These are phyloP conservation scores for Tricholoma matsutake DNA, from an alignment of 768 basidiomycete genomes.

Conservation along the genomic window DNA sequence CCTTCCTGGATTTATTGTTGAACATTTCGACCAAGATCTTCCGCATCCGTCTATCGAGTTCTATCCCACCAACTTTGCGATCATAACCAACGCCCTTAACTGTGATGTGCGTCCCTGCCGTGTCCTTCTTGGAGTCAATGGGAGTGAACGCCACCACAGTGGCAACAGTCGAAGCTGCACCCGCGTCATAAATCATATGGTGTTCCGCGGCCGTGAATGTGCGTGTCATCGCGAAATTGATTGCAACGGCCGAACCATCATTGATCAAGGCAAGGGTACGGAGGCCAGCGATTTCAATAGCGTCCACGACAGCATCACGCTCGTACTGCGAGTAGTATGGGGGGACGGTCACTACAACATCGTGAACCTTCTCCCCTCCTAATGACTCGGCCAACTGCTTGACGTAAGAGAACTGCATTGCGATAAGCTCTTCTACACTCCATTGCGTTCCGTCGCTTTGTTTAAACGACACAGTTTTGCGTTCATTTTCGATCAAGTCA, in stretches of 20 bases:
- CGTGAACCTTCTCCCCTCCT: slow-evolving; percentile 73
- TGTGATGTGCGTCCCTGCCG: slow-evolving; percentile 64
- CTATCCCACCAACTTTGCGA: slow-evolving; percentile 71
- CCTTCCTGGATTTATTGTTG: slow-evolving; percentile 63
- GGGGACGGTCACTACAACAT: slow-evolving; percentile 89
- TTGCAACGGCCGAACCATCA: slow-evolving; percentile 92
- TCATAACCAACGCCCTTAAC: slow-evolving; percentile 85
- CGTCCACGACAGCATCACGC: slow-evolving; percentile 88
- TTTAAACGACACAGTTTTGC: slow-evolving; percentile 58
- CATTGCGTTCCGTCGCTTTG: slow-evolving; percentile 67
- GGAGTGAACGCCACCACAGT: slow-evolving; percentile 71
- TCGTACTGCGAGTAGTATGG: slow-evolving; percentile 89
- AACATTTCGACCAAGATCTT: slow-evolving; percentile 79
- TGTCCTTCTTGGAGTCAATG: slow-evolving; percentile 49
- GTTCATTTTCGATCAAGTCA: slow-evolving; percentile 49
- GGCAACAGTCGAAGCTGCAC: slow-evolving; percentile 77
- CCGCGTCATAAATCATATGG: slow-evolving; percentile 94
- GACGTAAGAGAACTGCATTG: slow-evolving; percentile 91
- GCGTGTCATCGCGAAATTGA: slow-evolving; percentile 98
- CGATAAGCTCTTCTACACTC: slow-evolving; percentile 87
- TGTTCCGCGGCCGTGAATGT: slow-evolving; percentile 76
- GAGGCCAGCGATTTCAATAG: slow-evolving; percentile 88
- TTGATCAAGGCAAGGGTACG: slow-evolving; percentile 81
- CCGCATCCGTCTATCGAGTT: slow-evolving; percentile 78
- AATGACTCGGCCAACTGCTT: slow-evolving; percentile 80